phyloP scores from a whole-genome alignment of 805 yeast genomes.

The Lipomyces starkeyi region DNA sequence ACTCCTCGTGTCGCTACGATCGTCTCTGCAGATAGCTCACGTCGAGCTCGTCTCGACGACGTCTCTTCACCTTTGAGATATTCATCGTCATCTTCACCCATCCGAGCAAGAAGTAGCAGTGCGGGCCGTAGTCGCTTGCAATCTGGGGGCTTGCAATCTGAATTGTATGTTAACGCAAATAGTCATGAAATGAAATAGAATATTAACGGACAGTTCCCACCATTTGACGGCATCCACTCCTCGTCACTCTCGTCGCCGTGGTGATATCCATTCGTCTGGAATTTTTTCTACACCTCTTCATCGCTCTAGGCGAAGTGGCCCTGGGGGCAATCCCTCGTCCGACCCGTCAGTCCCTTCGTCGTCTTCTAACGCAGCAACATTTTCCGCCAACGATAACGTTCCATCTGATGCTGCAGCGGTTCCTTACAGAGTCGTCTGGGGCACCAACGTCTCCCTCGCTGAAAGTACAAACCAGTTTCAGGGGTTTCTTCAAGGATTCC shows the following conservation, averaged over 20 bases:
- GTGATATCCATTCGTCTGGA: constrained; percentile 78
- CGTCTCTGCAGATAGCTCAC: constrained; percentile 1
- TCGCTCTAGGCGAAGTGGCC: constrained; percentile 47
- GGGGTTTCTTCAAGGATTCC: constrained; percentile 82
- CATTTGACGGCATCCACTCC: constrained; percentile 25
- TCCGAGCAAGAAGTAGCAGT: constrained; percentile 23
- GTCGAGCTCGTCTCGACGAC: constrained; percentile 28
- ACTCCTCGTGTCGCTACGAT: constrained; percentile 25
- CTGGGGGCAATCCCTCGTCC: constrained; percentile 18
- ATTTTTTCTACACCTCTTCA: constrained; percentile 71
- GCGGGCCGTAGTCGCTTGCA: constrained; percentile 10
- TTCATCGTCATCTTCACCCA: constrained; percentile 34
- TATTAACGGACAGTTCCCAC: constrained; percentile 13
- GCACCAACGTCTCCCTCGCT: constrained; percentile 92
- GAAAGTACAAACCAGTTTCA: constrained; percentile 83
- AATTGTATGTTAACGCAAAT: constrained; percentile 17
- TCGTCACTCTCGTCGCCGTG: constrained; percentile 53
- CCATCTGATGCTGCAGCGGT: constrained; percentile 43
- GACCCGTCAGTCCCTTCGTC: constrained; percentile 25
- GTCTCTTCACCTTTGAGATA: constrained; percentile 35
- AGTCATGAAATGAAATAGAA: no score
- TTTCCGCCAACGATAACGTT: constrained; percentile 30
- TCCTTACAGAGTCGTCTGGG: constrained; percentile 80
- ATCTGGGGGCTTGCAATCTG: constrained; percentile 28
- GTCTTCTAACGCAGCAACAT: constrained; percentile 28